Evolutionary conservation across 1,139 yeast genomes (phyloP).

Genomic region (Scheffersomyces insectosa): DNA sequence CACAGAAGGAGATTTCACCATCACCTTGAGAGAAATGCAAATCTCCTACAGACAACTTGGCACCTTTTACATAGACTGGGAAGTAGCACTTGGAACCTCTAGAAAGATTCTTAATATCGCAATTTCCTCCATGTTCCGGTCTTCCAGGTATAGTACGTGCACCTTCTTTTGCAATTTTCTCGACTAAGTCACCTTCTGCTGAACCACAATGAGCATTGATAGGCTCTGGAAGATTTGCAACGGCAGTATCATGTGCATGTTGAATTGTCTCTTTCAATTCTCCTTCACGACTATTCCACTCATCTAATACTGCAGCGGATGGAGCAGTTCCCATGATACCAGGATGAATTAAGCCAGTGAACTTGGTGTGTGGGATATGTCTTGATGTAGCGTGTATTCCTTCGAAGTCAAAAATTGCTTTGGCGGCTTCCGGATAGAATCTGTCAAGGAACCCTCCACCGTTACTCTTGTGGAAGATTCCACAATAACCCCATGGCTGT

Average conservation of each 20-base stretch:
- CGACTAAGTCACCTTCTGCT: constrained; percentile 26
- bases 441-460: constrained; percentile 53
- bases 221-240: constrained; percentile 43
- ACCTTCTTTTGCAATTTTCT: constrained; percentile 37
- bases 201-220: constrained; percentile 40
- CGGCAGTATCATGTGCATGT: constrained; percentile 29
- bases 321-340: constrained; percentile 55
- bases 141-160: constrained; percentile 54
- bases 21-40: constrained; percentile 54
- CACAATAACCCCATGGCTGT: constrained; percentile 56
- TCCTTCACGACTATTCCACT: constrained; percentile 46
- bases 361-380: constrained; percentile 49
- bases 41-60: constrained; percentile 49
- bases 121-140: constrained; percentile 55
- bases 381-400: constrained; percentile 50
- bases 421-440: constrained; percentile 51
- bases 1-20: constrained; percentile 54
- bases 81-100: constrained; percentile 50
- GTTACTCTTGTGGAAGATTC: constrained; percentile 45
- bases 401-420: constrained; percentile 53
- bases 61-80: constrained; percentile 49
- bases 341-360: constrained; percentile 46
- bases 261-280: constrained; percentile 30
- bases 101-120: constrained; percentile 51
- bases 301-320: constrained; percentile 36